Evolutionary conservation across 129 eudicot species (phyloP).

Genomic region (Lactuca saligna): DNA sequence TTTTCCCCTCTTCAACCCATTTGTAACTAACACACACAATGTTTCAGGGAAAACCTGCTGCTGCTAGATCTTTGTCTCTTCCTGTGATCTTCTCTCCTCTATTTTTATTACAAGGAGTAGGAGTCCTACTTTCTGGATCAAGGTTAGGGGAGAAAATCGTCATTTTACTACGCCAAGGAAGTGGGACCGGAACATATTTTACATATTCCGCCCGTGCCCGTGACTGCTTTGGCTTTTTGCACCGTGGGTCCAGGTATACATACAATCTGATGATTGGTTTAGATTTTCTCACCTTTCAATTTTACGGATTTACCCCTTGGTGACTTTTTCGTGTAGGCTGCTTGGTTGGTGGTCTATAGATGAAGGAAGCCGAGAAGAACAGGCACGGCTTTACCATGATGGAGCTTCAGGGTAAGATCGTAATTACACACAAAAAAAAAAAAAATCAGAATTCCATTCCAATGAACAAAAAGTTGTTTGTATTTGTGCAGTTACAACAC

Average conservation of each 20-base stretch:
- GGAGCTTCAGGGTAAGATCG: conserved; percentile 65
- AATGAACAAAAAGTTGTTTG: not conserved
- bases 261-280: not conserved
- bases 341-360: conserved; percentile 99
- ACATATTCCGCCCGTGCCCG: conserved; percentile 57
- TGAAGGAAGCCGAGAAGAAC: conserved; percentile 94
- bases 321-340: conserved; percentile 47
- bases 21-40: too few species aligned
- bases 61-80: conserved; percentile 60
- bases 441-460: not conserved
- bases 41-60: conserved; percentile 73
- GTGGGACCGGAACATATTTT: conserved; percentile 57
- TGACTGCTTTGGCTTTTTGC: conserved; percentile 76
- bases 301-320: conserved; percentile 10
- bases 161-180: conserved; percentile 56
- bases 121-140: conserved; percentile 64
- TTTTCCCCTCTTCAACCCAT: too few species aligned
- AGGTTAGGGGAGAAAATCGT: conserved; percentile 78
- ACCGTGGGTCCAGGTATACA: conserved; percentile 81
- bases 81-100: conserved; percentile 78
- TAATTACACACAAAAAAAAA: not conserved
- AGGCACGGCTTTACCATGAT: conserved; percentile 68
- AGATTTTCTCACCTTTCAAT: conserved; percentile 7
- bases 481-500: conserved; percentile 67
- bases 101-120: conserved; percentile 82